These are phyloP conservation scores for Chloranthus sessilifolius DNA, from an alignment of 164 flowering plant species.

Conservation along the genomic window DNA sequence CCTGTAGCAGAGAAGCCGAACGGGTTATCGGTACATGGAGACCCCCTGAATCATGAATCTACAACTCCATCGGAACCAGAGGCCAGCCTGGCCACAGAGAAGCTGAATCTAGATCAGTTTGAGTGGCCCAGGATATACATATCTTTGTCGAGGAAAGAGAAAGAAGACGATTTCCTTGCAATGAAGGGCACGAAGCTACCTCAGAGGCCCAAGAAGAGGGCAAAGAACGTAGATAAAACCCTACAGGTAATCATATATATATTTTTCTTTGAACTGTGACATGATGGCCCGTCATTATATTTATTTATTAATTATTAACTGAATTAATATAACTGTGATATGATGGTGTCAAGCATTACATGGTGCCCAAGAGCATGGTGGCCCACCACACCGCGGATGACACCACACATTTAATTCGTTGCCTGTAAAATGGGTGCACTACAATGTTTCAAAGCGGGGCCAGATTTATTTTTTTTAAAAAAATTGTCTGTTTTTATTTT, in stretches of 20 bases:
- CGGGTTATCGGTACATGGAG: conserved; percentile 3
- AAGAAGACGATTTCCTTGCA: conserved; percentile 72
- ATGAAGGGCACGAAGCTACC: conserved; percentile 77
- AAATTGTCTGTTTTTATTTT: no score
- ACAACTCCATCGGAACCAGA: conserved; percentile 6
- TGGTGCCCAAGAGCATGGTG: no score
- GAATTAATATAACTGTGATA: no score
- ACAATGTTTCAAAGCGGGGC: no score
- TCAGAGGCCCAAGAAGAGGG: conserved; percentile 76
- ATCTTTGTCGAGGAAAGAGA: conserved; percentile 63
- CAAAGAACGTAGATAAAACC: conserved; percentile 51
- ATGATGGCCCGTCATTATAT: no score
- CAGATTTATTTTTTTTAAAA: no score
- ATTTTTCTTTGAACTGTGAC: background rate
- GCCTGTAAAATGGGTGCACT: no score
- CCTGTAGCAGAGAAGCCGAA: conserved; percentile 11
- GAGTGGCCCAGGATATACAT: conserved; percentile 60
- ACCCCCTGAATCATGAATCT: conserved; percentile 9
- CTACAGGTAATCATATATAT: conserved; percentile 40
- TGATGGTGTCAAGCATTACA: no score
- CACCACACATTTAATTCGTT: no score
- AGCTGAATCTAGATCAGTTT: conserved; percentile 25
- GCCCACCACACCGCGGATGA: no score
- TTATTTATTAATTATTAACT: no score
- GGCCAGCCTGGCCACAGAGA: conserved; percentile 13